These are phyloP conservation scores for Colletotrichum tanaceti DNA, from an alignment of 2,329 filamentous ascomycete genomes.

Conservation along the genomic window DNA sequence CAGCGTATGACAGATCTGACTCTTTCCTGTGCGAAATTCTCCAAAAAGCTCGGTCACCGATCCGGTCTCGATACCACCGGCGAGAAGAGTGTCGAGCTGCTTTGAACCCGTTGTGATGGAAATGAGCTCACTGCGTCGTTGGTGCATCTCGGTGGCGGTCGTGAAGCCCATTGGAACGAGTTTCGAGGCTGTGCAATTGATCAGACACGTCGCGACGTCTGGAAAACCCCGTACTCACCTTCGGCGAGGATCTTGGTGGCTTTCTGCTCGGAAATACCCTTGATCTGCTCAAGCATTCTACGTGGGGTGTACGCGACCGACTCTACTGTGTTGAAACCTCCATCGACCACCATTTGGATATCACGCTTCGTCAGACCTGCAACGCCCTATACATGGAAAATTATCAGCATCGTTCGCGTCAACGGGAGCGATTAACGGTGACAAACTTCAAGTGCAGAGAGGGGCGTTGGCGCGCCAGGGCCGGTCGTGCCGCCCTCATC, in stretches of 20 bases:
- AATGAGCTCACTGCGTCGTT: conserved; percentile 94
- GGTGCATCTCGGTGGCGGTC: conserved; percentile 98
- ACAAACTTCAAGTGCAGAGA: conserved; percentile 84
- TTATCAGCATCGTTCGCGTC: conserved; percentile 10
- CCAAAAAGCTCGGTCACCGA: conserved; percentile 98
- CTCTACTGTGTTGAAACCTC: conserved; percentile 95
- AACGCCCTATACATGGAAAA: conserved; percentile 70
- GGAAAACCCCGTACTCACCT: conserved; percentile 64
- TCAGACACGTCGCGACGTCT: conserved; percentile 26
- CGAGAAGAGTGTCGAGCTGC: conserved; percentile 93
- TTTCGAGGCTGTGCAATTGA: conserved; percentile 76
- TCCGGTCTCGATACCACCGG: conserved; percentile 94
- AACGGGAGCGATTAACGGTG: neutral
- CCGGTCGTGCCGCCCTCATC: conserved; percentile 82
- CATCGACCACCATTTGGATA: conserved; percentile 91
- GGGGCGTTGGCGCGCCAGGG: conserved; percentile 92
- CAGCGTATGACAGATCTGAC: conserved; percentile 98
- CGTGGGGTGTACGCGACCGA: conserved; percentile 92
- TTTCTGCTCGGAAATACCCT: conserved; percentile 97
- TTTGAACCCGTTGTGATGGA: conserved; percentile 98
- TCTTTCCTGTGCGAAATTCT: conserved; percentile 97
- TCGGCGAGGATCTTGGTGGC: conserved; percentile 91
- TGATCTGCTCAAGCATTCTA: conserved; percentile 90
- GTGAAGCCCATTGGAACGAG: conserved; percentile 99
- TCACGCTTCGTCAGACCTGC: conserved; percentile 93